phyloP scores from a whole-genome alignment of 1,284 basidiomycete species.

The Heterobasidion irregulare region DNA sequence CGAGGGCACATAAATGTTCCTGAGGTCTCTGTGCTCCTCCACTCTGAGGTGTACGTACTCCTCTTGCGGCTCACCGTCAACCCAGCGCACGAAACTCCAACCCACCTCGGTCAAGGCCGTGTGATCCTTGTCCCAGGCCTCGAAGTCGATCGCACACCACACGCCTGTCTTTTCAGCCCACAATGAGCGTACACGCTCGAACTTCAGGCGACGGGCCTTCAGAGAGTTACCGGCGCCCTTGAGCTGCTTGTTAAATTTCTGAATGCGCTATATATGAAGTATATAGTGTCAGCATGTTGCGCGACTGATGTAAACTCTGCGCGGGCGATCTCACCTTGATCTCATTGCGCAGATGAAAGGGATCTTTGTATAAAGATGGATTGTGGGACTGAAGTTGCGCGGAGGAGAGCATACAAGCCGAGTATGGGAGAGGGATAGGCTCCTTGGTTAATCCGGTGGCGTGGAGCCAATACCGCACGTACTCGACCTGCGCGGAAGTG shows the following conservation, averaged over 20 bases:
- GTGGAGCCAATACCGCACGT: conserved; percentile 78
- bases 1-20: conserved; percentile 57
- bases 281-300: background rate
- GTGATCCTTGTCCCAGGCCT: conserved; percentile 73
- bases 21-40: conserved; percentile 46
- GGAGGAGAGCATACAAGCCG: conserved; percentile 56
- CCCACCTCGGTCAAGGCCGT: conserved; percentile 68
- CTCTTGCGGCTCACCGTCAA: conserved; percentile 34
- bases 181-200: conserved; percentile 58
- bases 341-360: conserved; percentile 43
- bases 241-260: conserved; percentile 70
- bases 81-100: conserved; percentile 55
- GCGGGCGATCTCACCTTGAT: conserved; percentile 37
- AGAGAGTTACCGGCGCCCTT: conserved; percentile 49
- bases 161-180: conserved; percentile 54
- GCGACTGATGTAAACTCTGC: background rate
- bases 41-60: conserved; percentile 59
- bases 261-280: conserved; percentile 41
- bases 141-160: conserved; percentile 74
- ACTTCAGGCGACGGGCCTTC: conserved; percentile 44
- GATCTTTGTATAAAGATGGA: conserved; percentile 47
- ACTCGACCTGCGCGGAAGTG: conserved; percentile 78
- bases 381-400: conserved; percentile 47
- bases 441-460: conserved; percentile 59
- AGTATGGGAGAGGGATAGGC: conserved; percentile 62